phyloP scores from a whole-genome alignment of 257 asterid species.

The Nicotiana noctiflora region DNA sequence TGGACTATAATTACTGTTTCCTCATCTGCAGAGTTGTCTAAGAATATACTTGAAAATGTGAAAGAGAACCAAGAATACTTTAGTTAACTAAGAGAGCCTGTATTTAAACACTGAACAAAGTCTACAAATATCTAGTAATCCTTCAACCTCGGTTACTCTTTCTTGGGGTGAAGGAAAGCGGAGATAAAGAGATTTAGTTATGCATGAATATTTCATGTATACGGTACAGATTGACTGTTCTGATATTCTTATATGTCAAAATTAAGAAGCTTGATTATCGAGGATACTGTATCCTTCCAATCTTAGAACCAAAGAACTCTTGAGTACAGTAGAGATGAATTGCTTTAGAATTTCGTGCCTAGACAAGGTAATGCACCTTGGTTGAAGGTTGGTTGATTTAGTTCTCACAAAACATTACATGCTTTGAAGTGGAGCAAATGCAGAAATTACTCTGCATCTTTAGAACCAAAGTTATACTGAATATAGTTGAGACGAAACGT shows the following conservation, averaged over 20 bases:
- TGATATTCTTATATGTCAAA: background rate
- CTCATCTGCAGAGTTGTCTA: background rate
- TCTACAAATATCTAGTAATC: no score
- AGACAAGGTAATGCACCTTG: background rate
- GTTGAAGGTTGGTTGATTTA: background rate
- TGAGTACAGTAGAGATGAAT: background rate
- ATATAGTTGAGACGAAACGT: background rate
- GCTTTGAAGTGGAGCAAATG: no score
- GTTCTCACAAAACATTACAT: background rate
- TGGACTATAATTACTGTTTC: background rate
- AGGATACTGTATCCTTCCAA: background rate
- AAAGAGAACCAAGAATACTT: background rate
- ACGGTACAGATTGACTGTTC: no score
- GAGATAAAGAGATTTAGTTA: background rate
- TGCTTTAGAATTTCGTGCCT: background rate
- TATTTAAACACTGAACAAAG: background rate
- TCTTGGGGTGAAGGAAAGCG: background rate
- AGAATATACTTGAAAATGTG: background rate
- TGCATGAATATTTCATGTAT: background rate
- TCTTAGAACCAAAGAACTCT: background rate
- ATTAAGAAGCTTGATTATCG: background rate
- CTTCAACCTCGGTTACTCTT: background rate
- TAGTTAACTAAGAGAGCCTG: background rate
- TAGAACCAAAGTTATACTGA: background rate
- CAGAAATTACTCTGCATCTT: background rate